phyloP scores from a whole-genome alignment of 1,139 yeast genomes.

The Geotrichum restrictum region DNA sequence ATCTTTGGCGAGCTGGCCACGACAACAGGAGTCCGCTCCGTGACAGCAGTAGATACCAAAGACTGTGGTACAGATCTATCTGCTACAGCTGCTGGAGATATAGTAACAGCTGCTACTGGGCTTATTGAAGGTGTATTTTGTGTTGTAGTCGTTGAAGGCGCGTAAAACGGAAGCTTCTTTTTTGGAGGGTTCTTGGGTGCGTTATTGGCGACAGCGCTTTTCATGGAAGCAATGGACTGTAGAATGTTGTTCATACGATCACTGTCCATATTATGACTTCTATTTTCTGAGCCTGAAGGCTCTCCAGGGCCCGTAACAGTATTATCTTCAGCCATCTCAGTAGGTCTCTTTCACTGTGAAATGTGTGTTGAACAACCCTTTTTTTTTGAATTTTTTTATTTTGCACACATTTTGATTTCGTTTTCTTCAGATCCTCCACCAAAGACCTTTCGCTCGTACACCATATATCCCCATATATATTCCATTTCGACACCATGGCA shows the following conservation, averaged over 20 bases:
- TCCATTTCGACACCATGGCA: constrained; percentile 16
- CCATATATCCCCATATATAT: too few relatives aligned
- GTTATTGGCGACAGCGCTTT: constrained; percentile 5
- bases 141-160: background rate
- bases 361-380: too few relatives aligned
- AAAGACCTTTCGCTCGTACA: background rate
- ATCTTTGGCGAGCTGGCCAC: too few relatives aligned
- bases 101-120: background rate
- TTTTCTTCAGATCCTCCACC: constrained; percentile 6
- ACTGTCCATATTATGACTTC: background rate
- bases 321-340: too few relatives aligned
- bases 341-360: too few relatives aligned
- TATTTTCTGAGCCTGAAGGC: background rate
- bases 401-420: background rate
- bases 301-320: too few relatives aligned
- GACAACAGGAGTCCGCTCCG: too few relatives aligned
- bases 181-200: background rate
- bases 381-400: too few relatives aligned
- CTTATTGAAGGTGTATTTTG: background rate
- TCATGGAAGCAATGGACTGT: constrained; percentile 11
- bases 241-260: constrained; percentile 8
- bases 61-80: too few relatives aligned
- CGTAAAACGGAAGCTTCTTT: background rate
- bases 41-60: too few relatives aligned
- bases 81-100: background rate